phyloP scores from a whole-genome alignment of 352 stramenopile species.

The Pythium vanterpoolii region DNA sequence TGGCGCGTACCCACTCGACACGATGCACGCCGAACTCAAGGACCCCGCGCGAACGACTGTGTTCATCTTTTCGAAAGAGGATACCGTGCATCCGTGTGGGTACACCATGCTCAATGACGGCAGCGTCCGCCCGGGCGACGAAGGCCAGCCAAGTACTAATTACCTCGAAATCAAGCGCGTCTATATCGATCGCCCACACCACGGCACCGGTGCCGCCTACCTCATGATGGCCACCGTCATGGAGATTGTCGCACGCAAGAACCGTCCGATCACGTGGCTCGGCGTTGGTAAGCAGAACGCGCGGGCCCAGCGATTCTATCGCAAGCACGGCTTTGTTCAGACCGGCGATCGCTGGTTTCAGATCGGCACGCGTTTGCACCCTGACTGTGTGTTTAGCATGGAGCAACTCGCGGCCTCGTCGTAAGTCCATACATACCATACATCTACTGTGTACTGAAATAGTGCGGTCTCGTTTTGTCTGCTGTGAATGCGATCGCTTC shows the following conservation, averaged over 20 bases:
- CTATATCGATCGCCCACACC: constrained; percentile 28
- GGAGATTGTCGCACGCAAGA: constrained; percentile 10
- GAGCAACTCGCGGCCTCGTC: background rate
- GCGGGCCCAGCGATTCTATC: constrained; percentile 30
- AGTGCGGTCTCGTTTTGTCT: background rate
- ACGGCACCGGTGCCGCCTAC: constrained; percentile 22
- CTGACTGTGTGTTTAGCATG: constrained; percentile 12
- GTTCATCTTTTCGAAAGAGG: constrained; percentile 14
- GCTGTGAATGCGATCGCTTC: background rate
- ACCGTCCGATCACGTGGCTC: constrained; percentile 25
- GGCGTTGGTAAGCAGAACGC: constrained; percentile 29
- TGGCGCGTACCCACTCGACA: constrained; percentile 16
- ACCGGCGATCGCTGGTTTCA: constrained; percentile 24
- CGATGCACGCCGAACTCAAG: constrained; percentile 22
- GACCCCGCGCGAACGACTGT: constrained; percentile 23
- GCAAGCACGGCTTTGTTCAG: constrained; percentile 30
- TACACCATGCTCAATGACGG: constrained; percentile 23
- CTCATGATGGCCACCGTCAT: constrained; percentile 27
- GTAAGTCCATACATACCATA: too few relatives aligned
- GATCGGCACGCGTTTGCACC: constrained; percentile 16
- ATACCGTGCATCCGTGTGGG: constrained; percentile 5
- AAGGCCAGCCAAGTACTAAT: background rate
- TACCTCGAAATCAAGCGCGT: constrained; percentile 33
- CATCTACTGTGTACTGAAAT: background rate
- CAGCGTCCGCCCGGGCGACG: constrained; percentile 24